Conservation (phyloP, 2,329 filamentous ascomycete genomes). For the Aspergillus arachidicola region DNA sequence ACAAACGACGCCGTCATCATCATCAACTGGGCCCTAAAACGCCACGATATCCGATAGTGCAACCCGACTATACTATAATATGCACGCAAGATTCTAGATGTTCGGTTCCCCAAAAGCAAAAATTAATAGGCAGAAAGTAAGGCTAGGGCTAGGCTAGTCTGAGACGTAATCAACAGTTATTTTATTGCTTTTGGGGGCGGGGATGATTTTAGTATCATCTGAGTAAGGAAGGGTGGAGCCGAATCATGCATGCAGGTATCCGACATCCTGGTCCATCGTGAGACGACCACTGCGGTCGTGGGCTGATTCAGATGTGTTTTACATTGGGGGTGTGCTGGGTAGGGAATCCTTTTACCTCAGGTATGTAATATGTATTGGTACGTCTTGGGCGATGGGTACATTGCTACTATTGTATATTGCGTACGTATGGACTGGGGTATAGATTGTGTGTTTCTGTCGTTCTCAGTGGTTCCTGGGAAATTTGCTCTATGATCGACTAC, state of each 20-base stretch:
- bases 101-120: not conserved
- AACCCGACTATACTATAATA: not conserved
- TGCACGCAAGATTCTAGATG: not conserved
- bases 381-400: too few species aligned
- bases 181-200: not conserved
- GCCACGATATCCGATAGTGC: not conserved
- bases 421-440: not conserved
- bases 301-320: constrained; percentile 1
- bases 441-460: not conserved
- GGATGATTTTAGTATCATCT: constrained; percentile 1
- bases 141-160: not conserved
- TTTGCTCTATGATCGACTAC: not conserved
- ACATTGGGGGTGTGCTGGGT: not conserved
- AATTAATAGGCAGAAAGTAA: not conserved
- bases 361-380: too few species aligned
- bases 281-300: not conserved
- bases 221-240: not conserved
- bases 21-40: not conserved
- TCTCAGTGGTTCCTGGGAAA: not conserved
- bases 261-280: not conserved
- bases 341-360: too few species aligned
- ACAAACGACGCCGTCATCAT: not conserved
- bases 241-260: not conserved
- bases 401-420: too few species aligned
- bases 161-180: not conserved